Evolutionary conservation across 371 early-diverging fungal genomes (phyloP), one percentile per base, ranked within the genome.

Genomic region (Mortierella sp.): DNA sequence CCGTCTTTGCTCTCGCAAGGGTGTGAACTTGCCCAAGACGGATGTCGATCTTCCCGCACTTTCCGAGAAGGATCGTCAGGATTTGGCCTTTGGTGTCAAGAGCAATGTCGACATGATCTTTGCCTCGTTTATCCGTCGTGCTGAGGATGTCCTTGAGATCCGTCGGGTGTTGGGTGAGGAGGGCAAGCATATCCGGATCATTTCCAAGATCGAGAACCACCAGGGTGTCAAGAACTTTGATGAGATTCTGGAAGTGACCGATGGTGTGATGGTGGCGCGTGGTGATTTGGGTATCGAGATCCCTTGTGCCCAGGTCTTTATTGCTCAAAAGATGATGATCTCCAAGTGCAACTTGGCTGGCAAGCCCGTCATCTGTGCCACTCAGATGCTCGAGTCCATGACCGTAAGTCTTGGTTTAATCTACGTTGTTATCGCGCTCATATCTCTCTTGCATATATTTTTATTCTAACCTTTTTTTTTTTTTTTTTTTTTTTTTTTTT

Each of bases 361-460:
- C 30, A 99, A 99, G 87, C 99, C 98, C 58, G 96, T 97, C 62
- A 96, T 99, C 53, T 94, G 94, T 74, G 99, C 99, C 48, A 99
- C 99, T 55, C 99, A 99, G 85, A 99, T 99, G 99, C 84, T 99
- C 52, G 99, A 99, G 82, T 96, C 97, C 51, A 99, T 99, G 99
- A 98, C 95, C 37, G 86, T 87, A 84, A 81, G 84, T 74, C 16
- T 19, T 45, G 16, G 48, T 37, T 28, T 67, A 74, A 50, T 55
- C 45, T 15, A 14, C 46, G 21, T 62, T 29, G 28, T 26, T 43
- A 16, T n/a, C 21, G 18, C n/a, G n/a, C n/a, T 59, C 18, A 19
- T 26, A 21, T 52, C 19, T 12, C 25, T 7, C 14, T 46, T n/a
- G n/a, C 29, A 19, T 47, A 9, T 64, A 28, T 46, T n/a, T 53